phyloP scores from a whole-genome alignment of 225 moss, liverwort and hornwort species.

The Pseudoscleropodium purum region DNA sequence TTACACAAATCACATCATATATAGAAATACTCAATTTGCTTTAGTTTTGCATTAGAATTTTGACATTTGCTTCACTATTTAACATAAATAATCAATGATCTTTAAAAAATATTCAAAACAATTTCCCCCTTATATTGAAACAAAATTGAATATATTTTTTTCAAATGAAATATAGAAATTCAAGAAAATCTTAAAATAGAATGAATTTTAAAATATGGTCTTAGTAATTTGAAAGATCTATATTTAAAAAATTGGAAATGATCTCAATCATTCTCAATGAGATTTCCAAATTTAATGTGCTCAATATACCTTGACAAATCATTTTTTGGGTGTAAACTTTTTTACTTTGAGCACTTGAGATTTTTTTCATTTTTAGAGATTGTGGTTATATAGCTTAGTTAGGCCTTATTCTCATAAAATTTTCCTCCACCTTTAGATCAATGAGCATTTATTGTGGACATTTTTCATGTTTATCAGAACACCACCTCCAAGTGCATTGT shows the following conservation, averaged over 20 bases:
- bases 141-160: too few relatives aligned
- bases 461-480: not conserved
- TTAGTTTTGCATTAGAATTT: not conserved
- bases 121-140: not conserved
- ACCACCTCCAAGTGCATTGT: too few relatives aligned
- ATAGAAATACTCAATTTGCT: too few relatives aligned
- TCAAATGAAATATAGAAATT: not conserved
- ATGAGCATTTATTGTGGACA: not conserved
- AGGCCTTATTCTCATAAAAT: rapidly evolving
- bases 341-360: too few relatives aligned
- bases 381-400: too few relatives aligned
- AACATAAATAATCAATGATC: not conserved
- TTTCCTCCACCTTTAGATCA: too few relatives aligned
- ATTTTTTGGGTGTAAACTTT: not conserved
- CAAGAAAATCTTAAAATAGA: not conserved
- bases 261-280: rapidly evolving
- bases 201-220: rapidly evolving
- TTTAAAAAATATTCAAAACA: too few relatives aligned
- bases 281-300: not conserved
- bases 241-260: rapidly evolving
- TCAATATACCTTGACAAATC: rapidly evolving
- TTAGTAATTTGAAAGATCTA: not conserved
- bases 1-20: rapidly evolving
- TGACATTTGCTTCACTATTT: not conserved
- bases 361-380: rapidly evolving